Evolutionary conservation across 2,329 filamentous ascomycete genomes (phyloP).

Genomic region (Xylariomycetidae sp.): DNA sequence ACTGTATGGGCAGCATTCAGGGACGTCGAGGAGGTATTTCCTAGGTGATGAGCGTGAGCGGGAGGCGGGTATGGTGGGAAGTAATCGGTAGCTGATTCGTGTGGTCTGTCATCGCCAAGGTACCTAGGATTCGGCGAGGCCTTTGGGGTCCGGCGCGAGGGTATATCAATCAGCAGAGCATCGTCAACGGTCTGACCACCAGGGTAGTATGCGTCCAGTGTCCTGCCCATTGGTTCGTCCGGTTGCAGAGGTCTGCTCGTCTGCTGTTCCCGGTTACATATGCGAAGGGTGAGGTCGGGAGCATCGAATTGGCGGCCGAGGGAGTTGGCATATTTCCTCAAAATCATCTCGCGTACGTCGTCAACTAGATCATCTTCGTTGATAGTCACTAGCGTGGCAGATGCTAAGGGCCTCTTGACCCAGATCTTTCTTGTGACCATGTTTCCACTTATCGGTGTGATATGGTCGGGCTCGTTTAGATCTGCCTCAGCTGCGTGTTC

Average conservation of each 20-base stretch:
- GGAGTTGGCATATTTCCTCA: slow-evolving; percentile 91
- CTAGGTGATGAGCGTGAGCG: slow-evolving; percentile 21
- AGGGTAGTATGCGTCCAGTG: slow-evolving; percentile 78
- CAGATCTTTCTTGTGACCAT: slow-evolving; percentile 81
- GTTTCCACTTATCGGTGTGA: slow-evolving; percentile 36
- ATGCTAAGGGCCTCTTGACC: slow-evolving; percentile 84
- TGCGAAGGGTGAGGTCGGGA: slow-evolving; percentile 79
- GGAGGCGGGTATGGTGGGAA: slow-evolving; percentile 28
- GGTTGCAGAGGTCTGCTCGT: slow-evolving; percentile 71
- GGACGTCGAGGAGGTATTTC: slow-evolving; percentile 17
- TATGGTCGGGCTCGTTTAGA: slow-evolving; percentile 31
- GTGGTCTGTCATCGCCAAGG: slow-evolving; percentile 27
- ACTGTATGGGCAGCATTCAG: slow-evolving; percentile 21
- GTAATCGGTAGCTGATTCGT: slow-evolving; percentile 30
- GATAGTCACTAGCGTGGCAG: slow-evolving; percentile 81
- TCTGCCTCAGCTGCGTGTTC: slow-evolving; percentile 35
- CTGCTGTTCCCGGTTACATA: slow-evolving; percentile 64
- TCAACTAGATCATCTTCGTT: slow-evolving; percentile 88
- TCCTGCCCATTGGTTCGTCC: slow-evolving; percentile 76
- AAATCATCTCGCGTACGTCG: slow-evolving; percentile 86
- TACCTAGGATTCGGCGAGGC: slow-evolving; percentile 59
- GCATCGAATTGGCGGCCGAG: slow-evolving; percentile 84
- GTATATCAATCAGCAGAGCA: slow-evolving; percentile 85
- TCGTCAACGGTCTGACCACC: slow-evolving; percentile 85
- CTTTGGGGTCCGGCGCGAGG: slow-evolving; percentile 69